Evolutionary conservation across 139 green algal genomes (phyloP).

Genomic region (Micractinium sp.): DNA sequence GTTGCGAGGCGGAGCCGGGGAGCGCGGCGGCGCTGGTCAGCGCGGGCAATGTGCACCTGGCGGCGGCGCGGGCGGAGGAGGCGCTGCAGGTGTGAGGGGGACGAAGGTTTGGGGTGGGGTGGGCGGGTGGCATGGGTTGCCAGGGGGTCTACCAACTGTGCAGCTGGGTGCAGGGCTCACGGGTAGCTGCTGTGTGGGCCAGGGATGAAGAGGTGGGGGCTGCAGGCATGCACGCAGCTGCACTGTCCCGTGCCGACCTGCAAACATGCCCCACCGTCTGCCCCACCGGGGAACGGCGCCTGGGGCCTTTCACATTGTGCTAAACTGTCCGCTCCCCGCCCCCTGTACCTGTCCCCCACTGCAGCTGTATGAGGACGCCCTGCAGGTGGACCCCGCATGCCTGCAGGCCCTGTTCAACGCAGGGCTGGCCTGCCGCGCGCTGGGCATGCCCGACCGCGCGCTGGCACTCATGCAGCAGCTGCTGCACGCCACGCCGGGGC

Average conservation of each 20-base stretch:
- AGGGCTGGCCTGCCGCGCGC: constrained; percentile 63
- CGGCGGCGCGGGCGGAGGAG: constrained; percentile 9
- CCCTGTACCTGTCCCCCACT: background rate
- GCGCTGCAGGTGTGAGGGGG: constrained; percentile 12
- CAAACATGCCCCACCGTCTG: no score
- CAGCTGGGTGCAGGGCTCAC: no score
- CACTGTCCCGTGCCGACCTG: no score
- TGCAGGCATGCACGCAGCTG: no score
- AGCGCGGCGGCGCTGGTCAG: constrained; percentile 81
- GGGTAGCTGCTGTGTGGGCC: no score
- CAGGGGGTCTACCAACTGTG: no score
- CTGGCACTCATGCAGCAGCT: constrained; percentile 77
- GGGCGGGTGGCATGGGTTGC: background rate
- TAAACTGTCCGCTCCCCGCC: background rate
- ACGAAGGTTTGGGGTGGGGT: background rate
- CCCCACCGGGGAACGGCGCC: no score
- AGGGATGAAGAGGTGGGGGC: no score
- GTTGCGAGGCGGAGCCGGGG: constrained; percentile 78
- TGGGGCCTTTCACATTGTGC: background rate
- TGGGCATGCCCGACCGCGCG: constrained; percentile 57
- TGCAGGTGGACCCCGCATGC: constrained; percentile 78
- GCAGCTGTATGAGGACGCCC: constrained; percentile 70
- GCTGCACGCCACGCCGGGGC: constrained; percentile 74
- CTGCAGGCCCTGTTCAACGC: constrained; percentile 85
- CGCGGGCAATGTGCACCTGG: constrained; percentile 29